Percentiles rank a stretch among this genome's conserved stretches.
These are phyloP conservation scores for Trichoderma pleuroti DNA, from an alignment of 2,329 filamentous ascomycete genomes.

Conservation along the genomic window DNA sequence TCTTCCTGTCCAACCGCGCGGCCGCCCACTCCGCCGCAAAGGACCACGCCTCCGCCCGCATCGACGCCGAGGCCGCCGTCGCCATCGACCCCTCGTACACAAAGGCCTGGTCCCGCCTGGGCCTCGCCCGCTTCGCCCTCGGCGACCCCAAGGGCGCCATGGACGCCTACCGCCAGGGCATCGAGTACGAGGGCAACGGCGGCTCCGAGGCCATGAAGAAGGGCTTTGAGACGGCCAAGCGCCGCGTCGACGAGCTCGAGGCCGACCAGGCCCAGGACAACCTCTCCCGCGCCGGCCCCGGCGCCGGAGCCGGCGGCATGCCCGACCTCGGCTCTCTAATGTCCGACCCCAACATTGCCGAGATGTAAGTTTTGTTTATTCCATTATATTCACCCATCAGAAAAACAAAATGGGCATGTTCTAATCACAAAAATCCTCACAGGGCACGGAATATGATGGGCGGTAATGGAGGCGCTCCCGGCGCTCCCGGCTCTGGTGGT, in stretches of 20 bases:
- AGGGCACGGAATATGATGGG: constrained; percentile 50
- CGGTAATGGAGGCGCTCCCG: constrained; percentile 15
- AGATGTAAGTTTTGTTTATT: constrained; percentile 66
- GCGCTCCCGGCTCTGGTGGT: constrained; percentile 25
- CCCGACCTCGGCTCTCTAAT: constrained; percentile 82
- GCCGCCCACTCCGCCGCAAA: constrained; percentile 83
- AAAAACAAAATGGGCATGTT: background rate
- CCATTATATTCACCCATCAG: too few species aligned
- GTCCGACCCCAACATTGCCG: constrained; percentile 86
- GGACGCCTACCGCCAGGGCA: constrained; percentile 91
- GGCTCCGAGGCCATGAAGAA: constrained; percentile 97
- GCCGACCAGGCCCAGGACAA: constrained; percentile 35
- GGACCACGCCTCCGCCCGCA: constrained; percentile 78
- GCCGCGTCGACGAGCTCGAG: constrained; percentile 76
- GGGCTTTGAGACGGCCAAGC: constrained; percentile 90
- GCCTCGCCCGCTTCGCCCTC: constrained; percentile 85
- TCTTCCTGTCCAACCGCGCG: constrained; percentile 96
- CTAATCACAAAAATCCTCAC: background rate
- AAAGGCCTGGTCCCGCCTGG: constrained; percentile 93
- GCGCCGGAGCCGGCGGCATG: constrained; percentile 57
- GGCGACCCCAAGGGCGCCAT: constrained; percentile 88
- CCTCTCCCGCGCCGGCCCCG: constrained; percentile 46
- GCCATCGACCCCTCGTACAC: constrained; percentile 88
- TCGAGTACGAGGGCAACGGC: constrained; percentile 89
- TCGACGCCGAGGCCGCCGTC: constrained; percentile 88